Percentiles rank a stretch among this genome's conserved stretches.
Evolutionary conservation across 306 rosid species (phyloP).

Genomic region (Casuarina cunninghamiana): DNA sequence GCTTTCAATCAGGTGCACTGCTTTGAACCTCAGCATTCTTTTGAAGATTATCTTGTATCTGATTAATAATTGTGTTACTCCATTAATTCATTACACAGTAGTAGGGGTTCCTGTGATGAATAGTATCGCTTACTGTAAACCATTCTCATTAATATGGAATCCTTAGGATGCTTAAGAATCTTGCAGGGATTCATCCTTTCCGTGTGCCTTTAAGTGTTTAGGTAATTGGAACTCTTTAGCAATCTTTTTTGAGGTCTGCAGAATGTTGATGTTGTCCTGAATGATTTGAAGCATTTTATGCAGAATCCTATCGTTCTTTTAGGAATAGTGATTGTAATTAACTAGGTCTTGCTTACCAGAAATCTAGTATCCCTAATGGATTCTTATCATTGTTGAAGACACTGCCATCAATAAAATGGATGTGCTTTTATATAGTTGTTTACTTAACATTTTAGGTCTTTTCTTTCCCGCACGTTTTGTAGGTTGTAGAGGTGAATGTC

Average conservation of each 20-base stretch:
- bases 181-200: not conserved
- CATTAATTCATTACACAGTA: not conserved
- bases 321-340: not conserved
- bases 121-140: too few relatives aligned
- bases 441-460: not conserved
- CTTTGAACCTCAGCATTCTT: constrained; percentile 1
- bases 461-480: constrained; percentile 20
- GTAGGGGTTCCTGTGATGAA: too few relatives aligned
- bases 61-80: not conserved
- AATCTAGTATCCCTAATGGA: not conserved
- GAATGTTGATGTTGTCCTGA: not conserved
- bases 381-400: not conserved
- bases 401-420: not conserved
- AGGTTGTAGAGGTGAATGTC: constrained; percentile 86
- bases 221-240: not conserved
- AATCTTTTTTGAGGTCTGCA: not conserved
- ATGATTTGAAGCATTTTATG: not conserved
- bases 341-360: not conserved
- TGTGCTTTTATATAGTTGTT: constrained; percentile 10
- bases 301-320: not conserved
- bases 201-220: not conserved
- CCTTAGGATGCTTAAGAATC: not conserved
- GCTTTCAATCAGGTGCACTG: constrained; percentile 77
- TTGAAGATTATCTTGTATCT: not conserved
- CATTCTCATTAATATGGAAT: not conserved